phyloP scores from a whole-genome alignment of 1,139 yeast genomes.

The Yamadazyma atmosphaerica region DNA sequence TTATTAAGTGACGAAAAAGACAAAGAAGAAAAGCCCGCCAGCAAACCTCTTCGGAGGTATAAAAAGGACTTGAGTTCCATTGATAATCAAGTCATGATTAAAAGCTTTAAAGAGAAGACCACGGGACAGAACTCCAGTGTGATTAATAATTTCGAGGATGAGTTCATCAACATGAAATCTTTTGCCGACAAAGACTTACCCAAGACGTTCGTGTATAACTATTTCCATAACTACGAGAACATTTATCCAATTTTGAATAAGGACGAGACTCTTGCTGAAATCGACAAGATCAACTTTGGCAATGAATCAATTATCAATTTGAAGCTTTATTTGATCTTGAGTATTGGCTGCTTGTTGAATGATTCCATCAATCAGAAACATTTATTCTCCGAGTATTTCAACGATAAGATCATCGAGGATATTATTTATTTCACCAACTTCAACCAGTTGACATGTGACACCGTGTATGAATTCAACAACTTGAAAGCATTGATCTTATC shows the following conservation, averaged over 20 bases:
- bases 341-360: constrained; percentile 40
- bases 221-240: constrained; percentile 38
- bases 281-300: constrained; percentile 29
- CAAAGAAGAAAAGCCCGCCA: constrained; percentile 1
- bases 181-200: constrained; percentile 32
- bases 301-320: constrained; percentile 39
- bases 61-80: constrained; percentile 2
- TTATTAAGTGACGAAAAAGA: constrained; percentile 11
- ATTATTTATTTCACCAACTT: constrained; percentile 37
- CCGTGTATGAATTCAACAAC: constrained; percentile 10
- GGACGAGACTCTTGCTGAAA: constrained; percentile 19
- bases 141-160: constrained; percentile 26
- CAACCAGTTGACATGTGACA: constrained; percentile 11
- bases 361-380: constrained; percentile 28
- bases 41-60: not conserved
- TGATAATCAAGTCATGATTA: constrained; percentile 6
- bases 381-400: constrained; percentile 29
- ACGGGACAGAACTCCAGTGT: not conserved
- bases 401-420: constrained; percentile 31
- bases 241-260: constrained; percentile 39
- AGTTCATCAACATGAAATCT: constrained; percentile 37
- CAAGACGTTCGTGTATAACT: constrained; percentile 29
- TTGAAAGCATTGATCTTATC: constrained; percentile 31
- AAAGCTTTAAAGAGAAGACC: constrained; percentile 1
- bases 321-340: constrained; percentile 38